Base-by-base conservation (phyloP, 257 asterid genomes). In the Rehmannia glutinosa region DNA sequence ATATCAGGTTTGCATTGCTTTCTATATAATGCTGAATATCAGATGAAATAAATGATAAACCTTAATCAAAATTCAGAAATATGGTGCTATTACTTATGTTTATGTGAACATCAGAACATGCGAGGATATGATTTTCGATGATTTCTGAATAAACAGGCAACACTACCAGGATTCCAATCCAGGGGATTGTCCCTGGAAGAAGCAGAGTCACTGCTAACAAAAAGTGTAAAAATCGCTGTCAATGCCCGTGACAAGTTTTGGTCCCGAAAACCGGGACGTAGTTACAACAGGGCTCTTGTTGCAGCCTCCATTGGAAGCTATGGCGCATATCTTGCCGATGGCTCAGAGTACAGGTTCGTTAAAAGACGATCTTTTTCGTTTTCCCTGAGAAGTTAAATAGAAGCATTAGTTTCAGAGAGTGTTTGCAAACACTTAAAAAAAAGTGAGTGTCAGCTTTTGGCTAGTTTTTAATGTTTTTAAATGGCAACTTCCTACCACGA, bases 241-340 rank as follows among this genome's bases (percentile, higher is more conserved):
- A 84, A 85, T 35, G 82, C 92, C 51, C 81, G 95, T 10, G 86
- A 87, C 41, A 73, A 81, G 69, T 83, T 81, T 21, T 87, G 87
- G 89, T 64, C 77, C n/a, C 69, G 50, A 33, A 75, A 65, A 49
- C 36, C 75, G 2, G 77, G 64, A 23, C 68, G 76, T 15, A 71
- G 61, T 25, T 70, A 77, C 75, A 81, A 74, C 70, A 70, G 80
- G 80, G 87, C 88, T 36, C 35, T 51, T 21, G 58, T 51, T 11
- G 58, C 58, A 21, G 58, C 58, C 1, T 51, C 58, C 8, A 5
- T 51, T 6, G 58, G 58, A 10, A 51, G 58, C 8, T 51, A 51
- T 10, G 58, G 58, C 16, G 58, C 58, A 6, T 51, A 51, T 12
- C 58, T 51, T 2, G 58, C 58, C 2, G 58, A 51, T 51, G 58